Conservation (phyloP, 2,329 filamentous ascomycete species). For the Ophiostoma himal-ulmi region DNA sequence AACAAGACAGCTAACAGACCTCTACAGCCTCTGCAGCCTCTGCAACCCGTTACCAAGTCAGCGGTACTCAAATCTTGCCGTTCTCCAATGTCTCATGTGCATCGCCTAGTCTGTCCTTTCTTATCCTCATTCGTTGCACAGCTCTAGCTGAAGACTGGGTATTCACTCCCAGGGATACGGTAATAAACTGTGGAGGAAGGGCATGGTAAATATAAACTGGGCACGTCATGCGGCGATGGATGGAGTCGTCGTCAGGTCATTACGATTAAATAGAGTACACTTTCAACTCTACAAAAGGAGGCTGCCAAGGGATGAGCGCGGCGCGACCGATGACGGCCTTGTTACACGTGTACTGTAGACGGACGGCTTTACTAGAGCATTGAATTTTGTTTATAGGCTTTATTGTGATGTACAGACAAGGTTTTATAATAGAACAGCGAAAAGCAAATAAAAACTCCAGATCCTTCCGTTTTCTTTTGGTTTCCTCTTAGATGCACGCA, state of each 20-base stretch:
- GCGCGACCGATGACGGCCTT: not conserved
- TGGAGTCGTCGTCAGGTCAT: no score
- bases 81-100: not conserved
- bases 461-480: not conserved
- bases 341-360: no score
- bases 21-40: no score
- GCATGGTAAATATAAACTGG: no score
- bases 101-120: no score
- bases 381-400: not conserved
- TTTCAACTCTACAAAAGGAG: not conserved
- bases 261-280: not conserved
- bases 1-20: not conserved
- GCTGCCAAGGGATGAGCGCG: no score
- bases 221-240: no score
- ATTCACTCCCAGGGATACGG: not conserved
- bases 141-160: not conserved
- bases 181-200: not conserved
- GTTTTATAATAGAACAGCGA: conserved; percentile 5
- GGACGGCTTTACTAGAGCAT: not conserved
- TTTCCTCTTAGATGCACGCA: not conserved
- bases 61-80: not conserved
- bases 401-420: not conserved
- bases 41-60: not conserved
- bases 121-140: no score
- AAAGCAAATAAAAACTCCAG: conserved; percentile 3